Evolutionary conservation across 768 basidiomycete species (phyloP).

Genomic region (Dioszegia crocea): DNA sequence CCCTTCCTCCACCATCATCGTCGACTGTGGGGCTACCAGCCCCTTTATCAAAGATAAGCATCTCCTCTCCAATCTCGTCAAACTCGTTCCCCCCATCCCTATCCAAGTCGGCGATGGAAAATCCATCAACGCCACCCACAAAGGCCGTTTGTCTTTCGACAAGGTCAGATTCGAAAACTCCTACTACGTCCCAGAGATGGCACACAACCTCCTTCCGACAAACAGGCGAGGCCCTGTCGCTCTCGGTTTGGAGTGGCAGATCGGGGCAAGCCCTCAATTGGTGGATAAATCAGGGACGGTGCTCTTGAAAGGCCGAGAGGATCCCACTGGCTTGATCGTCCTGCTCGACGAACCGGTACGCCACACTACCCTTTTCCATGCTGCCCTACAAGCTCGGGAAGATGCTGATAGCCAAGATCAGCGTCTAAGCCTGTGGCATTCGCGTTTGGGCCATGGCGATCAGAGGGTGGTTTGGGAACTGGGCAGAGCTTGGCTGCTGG

Average conservation of each 20-base stretch:
- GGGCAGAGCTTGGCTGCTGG: neutral
- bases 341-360: neutral
- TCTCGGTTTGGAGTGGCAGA: neutral
- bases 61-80: slow-evolving; percentile 4
- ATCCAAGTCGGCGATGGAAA: neutral
- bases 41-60: slow-evolving; percentile 11
- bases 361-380: neutral
- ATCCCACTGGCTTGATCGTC: too few species aligned
- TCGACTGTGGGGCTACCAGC: slow-evolving; percentile 11
- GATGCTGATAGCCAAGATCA: neutral
- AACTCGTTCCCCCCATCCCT: neutral
- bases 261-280: neutral
- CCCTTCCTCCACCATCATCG: neutral
- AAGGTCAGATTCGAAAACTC: neutral
- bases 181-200: slow-evolving; percentile 2
- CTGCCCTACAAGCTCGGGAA: neutral
- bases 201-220: slow-evolving; percentile 5
- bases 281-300: too few species aligned
- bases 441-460: neutral
- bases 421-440: neutral
- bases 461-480: neutral
- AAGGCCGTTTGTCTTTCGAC: neutral
- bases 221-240: neutral
- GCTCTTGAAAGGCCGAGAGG: too few species aligned
- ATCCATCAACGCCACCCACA: slow-evolving; percentile 2